Base-by-base conservation (phyloP, 257 asterid species). In the Thymus mandschuricus region DNA sequence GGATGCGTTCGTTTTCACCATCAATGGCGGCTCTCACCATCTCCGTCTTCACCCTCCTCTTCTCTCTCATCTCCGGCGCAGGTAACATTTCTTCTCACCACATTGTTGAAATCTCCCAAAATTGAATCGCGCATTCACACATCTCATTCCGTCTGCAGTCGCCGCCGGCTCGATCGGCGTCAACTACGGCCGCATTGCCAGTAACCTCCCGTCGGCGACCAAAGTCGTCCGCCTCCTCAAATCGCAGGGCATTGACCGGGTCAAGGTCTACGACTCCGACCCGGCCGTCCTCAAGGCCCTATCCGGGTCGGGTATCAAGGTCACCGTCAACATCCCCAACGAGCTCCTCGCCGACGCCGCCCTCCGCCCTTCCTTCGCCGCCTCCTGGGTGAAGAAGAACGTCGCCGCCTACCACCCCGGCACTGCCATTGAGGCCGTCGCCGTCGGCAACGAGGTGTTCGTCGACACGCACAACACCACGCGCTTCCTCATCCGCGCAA, bases 391-490 rank as follows among this genome's bases (percentile, higher is more conserved):
- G 1, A 67, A 60, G 40, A 75, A 65, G 0, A 94, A 89, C 48
- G 88, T 91, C 62, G 89, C 59, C 60, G 88, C 92, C 27, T 85
- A 88, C 71, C 79, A 85, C 62, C 99, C 97, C 6, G 43, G 81
- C 55, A 91, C 97, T 61, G 83, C 73, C 57, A 74, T 94, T 70
- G 97, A 94, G 71, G 79, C 96, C 78, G 80, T 94, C 64, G 97
- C 96, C 33, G 95, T 91, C 52, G 99, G 99, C 21, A 94, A 94
- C 10, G 99, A 94, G 68, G 99, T 94, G 7, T 94, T 91, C 71
- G 98, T 85, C 38, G 96, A 87, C 83, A 60, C 87, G 0, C 86
- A 87, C 70, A 88, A 88, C 71, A 89, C 97, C 60, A 91, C 97
- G 49, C 79, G 80, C 52, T 84, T 51, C 82, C 91, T 94, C 74